Conservation (phyloP, 1,139 yeast species). For the Casaregolazyma suthepensis region DNA sequence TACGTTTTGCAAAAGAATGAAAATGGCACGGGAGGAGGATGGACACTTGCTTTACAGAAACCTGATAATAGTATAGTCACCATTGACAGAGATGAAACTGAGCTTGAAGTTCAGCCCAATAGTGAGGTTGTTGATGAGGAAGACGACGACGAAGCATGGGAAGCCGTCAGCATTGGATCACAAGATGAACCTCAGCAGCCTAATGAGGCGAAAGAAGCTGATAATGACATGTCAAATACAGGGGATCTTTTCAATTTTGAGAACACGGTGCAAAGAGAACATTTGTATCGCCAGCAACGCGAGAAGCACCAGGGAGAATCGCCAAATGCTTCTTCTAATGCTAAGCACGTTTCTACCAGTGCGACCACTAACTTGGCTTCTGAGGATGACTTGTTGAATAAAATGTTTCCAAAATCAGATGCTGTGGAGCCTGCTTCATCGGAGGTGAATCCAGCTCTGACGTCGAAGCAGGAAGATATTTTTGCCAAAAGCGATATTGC, state of each 20-base stretch:
- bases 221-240: neutral
- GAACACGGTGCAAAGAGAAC: conserved; percentile 22
- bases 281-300: conserved; percentile 21
- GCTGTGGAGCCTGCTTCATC: neutral
- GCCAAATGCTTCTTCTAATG: neutral
- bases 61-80: conserved; percentile 32
- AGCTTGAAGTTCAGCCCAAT: conserved; percentile 8
- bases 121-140: conserved; percentile 13
- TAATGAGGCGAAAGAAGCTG: neutral
- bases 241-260: conserved; percentile 25
- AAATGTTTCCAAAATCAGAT: conserved; percentile 1
- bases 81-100: conserved; percentile 22
- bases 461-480: neutral
- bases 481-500: conserved; percentile 7
- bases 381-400: conserved; percentile 5
- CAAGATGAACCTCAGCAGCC: neutral
- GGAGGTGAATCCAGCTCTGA: neutral
- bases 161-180: conserved; percentile 11
- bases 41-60: conserved; percentile 65
- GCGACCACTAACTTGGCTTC: neutral
- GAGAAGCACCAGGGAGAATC: neutral
- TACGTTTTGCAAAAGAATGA: conserved; percentile 72
- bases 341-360: neutral
- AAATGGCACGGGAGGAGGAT: conserved; percentile 49
- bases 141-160: conserved; percentile 11